These are phyloP conservation scores for Funneliformis caledonium DNA, from an alignment of 371 early-diverging fungal species.

Conservation along the genomic window DNA sequence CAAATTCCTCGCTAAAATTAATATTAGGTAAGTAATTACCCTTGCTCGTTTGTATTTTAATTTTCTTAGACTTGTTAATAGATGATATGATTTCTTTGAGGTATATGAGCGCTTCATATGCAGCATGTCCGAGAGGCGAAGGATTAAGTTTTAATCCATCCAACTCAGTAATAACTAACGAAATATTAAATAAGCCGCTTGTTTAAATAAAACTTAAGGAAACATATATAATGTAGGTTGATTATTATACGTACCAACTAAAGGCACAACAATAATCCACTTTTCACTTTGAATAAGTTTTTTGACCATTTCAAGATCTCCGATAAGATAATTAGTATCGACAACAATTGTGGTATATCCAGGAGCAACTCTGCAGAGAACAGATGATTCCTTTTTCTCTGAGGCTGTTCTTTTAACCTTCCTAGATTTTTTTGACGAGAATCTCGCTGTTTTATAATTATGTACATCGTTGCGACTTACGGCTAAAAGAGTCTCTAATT, in stretches of 20 bases:
- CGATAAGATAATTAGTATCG: slow-evolving; percentile 73
- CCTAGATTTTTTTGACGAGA: slow-evolving; percentile 42
- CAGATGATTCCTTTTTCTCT: slow-evolving; percentile 46
- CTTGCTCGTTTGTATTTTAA: slow-evolving; percentile 67
- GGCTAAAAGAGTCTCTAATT: slow-evolving; percentile 45
- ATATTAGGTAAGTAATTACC: slow-evolving; percentile 68
- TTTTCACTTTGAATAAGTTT: slow-evolving; percentile 57
- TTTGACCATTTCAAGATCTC: slow-evolving; percentile 59
- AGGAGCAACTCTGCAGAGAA: slow-evolving; percentile 49
- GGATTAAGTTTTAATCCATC: slow-evolving; percentile 65
- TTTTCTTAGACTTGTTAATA: slow-evolving; percentile 44
- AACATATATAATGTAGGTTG: not conserved
- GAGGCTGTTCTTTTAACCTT: slow-evolving; percentile 47
- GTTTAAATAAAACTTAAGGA: slow-evolving; percentile 1
- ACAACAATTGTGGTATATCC: slow-evolving; percentile 62
- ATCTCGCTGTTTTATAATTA: slow-evolving; percentile 31
- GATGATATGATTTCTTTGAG: slow-evolving; percentile 45
- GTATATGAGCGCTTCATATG: slow-evolving; percentile 56
- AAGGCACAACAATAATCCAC: slow-evolving; percentile 66
- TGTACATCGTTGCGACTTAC: slow-evolving; percentile 39
- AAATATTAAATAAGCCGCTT: not conserved
- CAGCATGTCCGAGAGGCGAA: slow-evolving; percentile 59
- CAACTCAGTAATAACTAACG: slow-evolving; percentile 64
- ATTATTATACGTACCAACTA: slow-evolving; percentile 55
- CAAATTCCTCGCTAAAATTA: slow-evolving; percentile 67